These are phyloP conservation scores for Eimeria sp. DNA, from an alignment of 169 alveolate genomes.

Conservation along the genomic window DNA sequence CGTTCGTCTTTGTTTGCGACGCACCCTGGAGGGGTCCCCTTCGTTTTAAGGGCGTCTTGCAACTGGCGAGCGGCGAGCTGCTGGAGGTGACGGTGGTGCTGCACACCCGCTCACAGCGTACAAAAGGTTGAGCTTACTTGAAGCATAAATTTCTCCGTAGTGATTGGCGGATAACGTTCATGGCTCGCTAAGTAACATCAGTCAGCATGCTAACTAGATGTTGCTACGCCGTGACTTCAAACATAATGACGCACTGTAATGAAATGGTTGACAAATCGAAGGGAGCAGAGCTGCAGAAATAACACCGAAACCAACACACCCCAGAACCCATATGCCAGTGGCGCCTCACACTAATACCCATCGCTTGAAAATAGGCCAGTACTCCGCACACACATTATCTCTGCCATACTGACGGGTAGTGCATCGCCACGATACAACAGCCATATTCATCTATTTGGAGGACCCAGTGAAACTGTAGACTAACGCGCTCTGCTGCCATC, in stretches of 20 bases:
- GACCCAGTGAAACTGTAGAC: background rate
- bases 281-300: slow-evolving; percentile 34
- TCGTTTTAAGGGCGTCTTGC: slow-evolving; percentile 21
- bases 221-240: background rate
- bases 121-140: background rate
- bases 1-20: background rate
- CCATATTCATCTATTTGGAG: background rate
- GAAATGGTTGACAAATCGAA: slow-evolving; percentile 65
- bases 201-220: background rate
- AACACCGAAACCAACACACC: background rate
- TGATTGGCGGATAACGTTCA: too few relatives aligned
- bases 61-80: slow-evolving; percentile 64
- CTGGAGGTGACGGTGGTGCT: slow-evolving; percentile 77
- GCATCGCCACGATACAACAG: background rate
- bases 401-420: background rate
- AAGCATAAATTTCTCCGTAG: slow-evolving; percentile 30
- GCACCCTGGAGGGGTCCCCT: background rate
- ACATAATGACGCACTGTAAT: slow-evolving; percentile 18
- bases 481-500: slow-evolving; percentile 64
- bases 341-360: background rate
- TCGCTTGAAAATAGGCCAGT: background rate
- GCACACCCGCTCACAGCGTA: slow-evolving; percentile 58
- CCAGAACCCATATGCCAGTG: background rate
- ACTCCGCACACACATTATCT: background rate
- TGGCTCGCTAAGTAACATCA: background rate